These are phyloP conservation scores for Cladosporium sp. DNA, from an alignment of 2,329 filamentous ascomycete species.

Conservation along the genomic window DNA sequence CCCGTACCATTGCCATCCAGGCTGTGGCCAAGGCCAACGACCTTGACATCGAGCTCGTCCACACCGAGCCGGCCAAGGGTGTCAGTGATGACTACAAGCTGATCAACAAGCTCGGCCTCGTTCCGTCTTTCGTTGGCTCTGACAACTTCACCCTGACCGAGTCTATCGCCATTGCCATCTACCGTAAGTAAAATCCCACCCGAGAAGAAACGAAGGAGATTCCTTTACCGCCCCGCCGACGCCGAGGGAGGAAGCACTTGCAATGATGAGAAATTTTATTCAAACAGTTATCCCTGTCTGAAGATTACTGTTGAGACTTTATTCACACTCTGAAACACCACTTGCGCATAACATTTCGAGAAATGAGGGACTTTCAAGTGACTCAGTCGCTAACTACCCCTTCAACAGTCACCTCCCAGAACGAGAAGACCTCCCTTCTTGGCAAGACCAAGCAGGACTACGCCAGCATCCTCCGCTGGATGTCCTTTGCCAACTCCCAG, in stretches of 20 bases:
- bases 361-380: neutral
- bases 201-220: neutral
- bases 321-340: slow-evolving; percentile 71
- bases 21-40: slow-evolving; percentile 97
- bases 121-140: slow-evolving; percentile 86
- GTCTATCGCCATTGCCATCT: slow-evolving; percentile 93
- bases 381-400: slow-evolving; percentile 8
- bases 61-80: slow-evolving; percentile 62
- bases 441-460: slow-evolving; percentile 99
- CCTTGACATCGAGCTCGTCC: slow-evolving; percentile 82
- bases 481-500: slow-evolving; percentile 94
- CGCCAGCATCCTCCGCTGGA: slow-evolving; percentile 95
- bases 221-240: slow-evolving; percentile 12
- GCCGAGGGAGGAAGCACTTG: slow-evolving; percentile 14
- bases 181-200: slow-evolving; percentile 66
- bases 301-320: slow-evolving; percentile 82
- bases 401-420: slow-evolving; percentile 89
- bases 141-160: slow-evolving; percentile 90
- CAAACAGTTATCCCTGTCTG: slow-evolving; percentile 98
- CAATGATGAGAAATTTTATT: slow-evolving; percentile 65
- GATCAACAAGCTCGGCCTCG: slow-evolving; percentile 82
- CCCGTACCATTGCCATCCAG: slow-evolving; percentile 81
- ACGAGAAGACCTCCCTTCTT: slow-evolving; percentile 98
- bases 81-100: slow-evolving; percentile 74
- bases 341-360: neutral